Evolutionary conservation across 2,329 filamentous ascomycete species (phyloP).

Genomic region (Stagonosporopsis rhizophila): DNA sequence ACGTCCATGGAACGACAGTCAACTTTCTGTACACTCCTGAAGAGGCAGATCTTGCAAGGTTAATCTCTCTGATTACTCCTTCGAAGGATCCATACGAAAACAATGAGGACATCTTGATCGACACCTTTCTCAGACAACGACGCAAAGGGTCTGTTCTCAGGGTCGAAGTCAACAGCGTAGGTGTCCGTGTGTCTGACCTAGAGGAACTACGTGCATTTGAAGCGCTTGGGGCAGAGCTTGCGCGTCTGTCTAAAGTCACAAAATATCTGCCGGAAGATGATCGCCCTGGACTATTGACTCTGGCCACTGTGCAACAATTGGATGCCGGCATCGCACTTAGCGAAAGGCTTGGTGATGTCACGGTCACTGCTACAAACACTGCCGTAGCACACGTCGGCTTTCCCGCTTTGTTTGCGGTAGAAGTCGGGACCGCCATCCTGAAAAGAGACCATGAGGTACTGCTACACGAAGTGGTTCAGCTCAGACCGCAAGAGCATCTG

Average conservation of each 20-base stretch:
- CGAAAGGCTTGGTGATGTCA: conserved; percentile 70
- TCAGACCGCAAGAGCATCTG: conserved; percentile 50
- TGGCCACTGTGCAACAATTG: conserved; percentile 71
- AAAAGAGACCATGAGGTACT: conserved; percentile 76
- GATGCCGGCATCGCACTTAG: conserved; percentile 69
- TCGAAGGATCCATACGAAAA: conserved; percentile 89
- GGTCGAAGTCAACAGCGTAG: conserved; percentile 69
- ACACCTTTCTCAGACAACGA: conserved; percentile 85
- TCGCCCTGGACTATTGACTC: conserved; percentile 81
- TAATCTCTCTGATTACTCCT: conserved; percentile 87
- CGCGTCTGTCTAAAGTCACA: conserved; percentile 82
- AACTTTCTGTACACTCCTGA: conserved; percentile 76
- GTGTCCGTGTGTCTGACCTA: conserved; percentile 68
- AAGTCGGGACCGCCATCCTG: conserved; percentile 68
- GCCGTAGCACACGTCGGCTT: conserved; percentile 72
- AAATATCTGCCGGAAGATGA: conserved; percentile 98
- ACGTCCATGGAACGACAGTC: conserved; percentile 70
- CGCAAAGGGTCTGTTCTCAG: conserved; percentile 85
- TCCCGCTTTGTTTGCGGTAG: conserved; percentile 81
- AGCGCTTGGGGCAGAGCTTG: conserved; percentile 77
- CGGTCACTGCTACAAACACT: conserved; percentile 37
- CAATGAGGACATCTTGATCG: conserved; percentile 93
- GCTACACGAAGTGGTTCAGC: conserved; percentile 65
- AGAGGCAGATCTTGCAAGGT: conserved; percentile 78
- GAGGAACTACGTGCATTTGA: conserved; percentile 72